Percentiles rank a stretch among this genome's conserved stretches.
Evolutionary conservation across 2,329 filamentous ascomycete species (phyloP).

Genomic region (Pestalotiopsis fici): DNA sequence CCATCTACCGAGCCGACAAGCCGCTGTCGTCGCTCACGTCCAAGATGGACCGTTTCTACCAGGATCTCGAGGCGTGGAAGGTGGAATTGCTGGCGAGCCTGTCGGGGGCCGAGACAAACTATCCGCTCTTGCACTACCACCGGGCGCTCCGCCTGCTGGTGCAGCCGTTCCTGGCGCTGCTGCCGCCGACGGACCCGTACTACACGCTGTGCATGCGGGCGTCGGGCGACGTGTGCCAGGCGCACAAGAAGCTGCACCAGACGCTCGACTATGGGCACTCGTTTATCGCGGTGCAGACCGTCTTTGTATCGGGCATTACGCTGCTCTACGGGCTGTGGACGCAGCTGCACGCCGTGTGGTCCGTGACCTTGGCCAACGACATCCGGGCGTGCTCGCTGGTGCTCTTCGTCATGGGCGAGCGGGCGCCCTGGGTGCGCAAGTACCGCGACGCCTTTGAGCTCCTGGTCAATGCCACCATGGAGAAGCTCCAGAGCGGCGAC

Average conservation of each 20-base stretch:
- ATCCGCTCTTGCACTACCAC: constrained; percentile 50
- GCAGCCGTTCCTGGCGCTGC: constrained; percentile 48
- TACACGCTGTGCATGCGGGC: constrained; percentile 42
- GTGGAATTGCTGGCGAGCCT: constrained; percentile 33
- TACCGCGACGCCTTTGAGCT: constrained; percentile 49
- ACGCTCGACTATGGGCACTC: constrained; percentile 40
- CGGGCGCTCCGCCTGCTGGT: constrained; percentile 49
- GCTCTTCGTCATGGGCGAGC: constrained; percentile 50
- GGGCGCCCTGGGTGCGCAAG: constrained; percentile 46
- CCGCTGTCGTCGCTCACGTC: constrained; percentile 42
- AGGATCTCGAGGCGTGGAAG: constrained; percentile 48
- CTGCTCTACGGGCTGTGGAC: constrained; percentile 40
- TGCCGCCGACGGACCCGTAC: constrained; percentile 45
- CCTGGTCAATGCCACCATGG: constrained; percentile 46
- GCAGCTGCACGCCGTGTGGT: constrained; percentile 45
- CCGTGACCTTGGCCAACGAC: constrained; percentile 47
- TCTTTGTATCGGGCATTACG: constrained; percentile 43
- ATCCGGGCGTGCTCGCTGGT: constrained; percentile 49
- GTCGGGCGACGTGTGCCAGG: constrained; percentile 41
- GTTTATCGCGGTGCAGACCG: constrained; percentile 42
- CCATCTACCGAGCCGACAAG: constrained; percentile 51
- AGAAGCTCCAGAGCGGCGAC: constrained; percentile 41
- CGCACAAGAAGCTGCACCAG: constrained; percentile 42
- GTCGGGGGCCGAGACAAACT: constrained; percentile 41
- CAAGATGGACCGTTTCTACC: constrained; percentile 47